Evolutionary conservation across 139 green algal genomes (phyloP), one percentile per base, ranked within the genome.

Genomic region (Dunaliella primolecta): DNA sequence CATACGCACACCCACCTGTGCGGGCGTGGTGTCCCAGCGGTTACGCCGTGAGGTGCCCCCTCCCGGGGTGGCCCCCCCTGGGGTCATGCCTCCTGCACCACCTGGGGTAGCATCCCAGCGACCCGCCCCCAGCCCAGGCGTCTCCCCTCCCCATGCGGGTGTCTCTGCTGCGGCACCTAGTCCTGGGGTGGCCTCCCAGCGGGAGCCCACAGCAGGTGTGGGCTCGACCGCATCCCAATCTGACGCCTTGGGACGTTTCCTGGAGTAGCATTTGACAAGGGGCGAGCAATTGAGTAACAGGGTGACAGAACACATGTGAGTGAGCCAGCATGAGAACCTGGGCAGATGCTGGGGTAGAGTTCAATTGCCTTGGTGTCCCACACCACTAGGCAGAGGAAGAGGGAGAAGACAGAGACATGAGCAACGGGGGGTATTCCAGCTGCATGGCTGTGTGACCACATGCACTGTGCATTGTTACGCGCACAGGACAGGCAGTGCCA

Each of bases 191-290:
- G 95, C 94, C 82, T 97, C 95, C 95, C 95, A 98, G 11, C 91
- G 87, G 85, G 87, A 93, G 33, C 78, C 88, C 83, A 93, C 83
- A 1, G 88, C 87, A 36, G 95, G 93, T 0, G 94, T 96, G 24
- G 92, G 90, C 83, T 97, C 95, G 64, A 94, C 89, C 23, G 91
- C 86, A 79, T 98, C 96, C 96, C 96, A 98, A 32, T 98, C 96
- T 15, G 95, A 97, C 23, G 36, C 27, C 84, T 79, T 81, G 72
- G 34, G 36, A 36, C 36, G 15, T 21, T 27, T 84, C 80, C 84
- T 38, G 29, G 23, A 37, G 29, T n/a, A n/a, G n/a, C n/a, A n/a
- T n/a, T n/a, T n/a, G n/a, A n/a, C n/a, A n/a, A n/a, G n/a, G n/a
- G n/a, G n/a, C n/a, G n/a, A n/a, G n/a, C n/a, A n/a, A n/a, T n/a